Evolutionary conservation across 495 filamentous ascomycete species (phyloP), one percentile per base, ranked within the genome.

Genomic region (Diplogelasinospora grovesii): DNA sequence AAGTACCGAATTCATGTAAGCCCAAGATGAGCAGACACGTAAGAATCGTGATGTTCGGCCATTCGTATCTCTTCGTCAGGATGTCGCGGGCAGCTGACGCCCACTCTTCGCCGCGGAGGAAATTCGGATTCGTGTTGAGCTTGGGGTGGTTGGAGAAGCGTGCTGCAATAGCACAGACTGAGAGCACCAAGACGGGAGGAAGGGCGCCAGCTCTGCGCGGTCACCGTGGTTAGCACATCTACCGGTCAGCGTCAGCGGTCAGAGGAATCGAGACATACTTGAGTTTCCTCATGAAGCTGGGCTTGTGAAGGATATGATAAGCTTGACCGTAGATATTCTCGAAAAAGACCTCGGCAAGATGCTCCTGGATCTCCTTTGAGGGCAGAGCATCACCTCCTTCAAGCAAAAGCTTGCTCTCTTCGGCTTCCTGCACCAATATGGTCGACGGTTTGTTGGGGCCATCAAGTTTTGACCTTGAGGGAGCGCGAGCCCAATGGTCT

Each of bases 71-170:
- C 50, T 79, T 85, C 26, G 89, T 66, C 23, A 89, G 77, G 45
- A 95, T 92, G 36, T 86, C 81, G 27, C 88, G 77, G 15, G 90
- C 90, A 22, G 84, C 79, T 15, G 75, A 75, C 16, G 88, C 92
- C 85, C 89, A 98, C 24, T 81, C 76, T 54, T 96, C 89, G 2
- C 92, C 92, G 29, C 90, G 83, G 25, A 96, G 68, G 57, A 95
- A 98, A 22, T 84, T 83, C 3, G 89, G 89, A 24, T 86, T 81
- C 4, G 80, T 78, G 35, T 79, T 81, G 45, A 98, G 73, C 44
- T 83, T 85, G 0, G 92, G 92, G 61, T 96, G 90, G 3, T 79
- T 90, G n/a, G 92, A 95, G 57, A 98, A 98, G 24, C 92, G 77
- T 23, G 90, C 89, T 4, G 92, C 84, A 25, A 95, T 80, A 2